Conservation (phyloP, 1,284 basidiomycete genomes). For the Chalciporus piperatoides region DNA sequence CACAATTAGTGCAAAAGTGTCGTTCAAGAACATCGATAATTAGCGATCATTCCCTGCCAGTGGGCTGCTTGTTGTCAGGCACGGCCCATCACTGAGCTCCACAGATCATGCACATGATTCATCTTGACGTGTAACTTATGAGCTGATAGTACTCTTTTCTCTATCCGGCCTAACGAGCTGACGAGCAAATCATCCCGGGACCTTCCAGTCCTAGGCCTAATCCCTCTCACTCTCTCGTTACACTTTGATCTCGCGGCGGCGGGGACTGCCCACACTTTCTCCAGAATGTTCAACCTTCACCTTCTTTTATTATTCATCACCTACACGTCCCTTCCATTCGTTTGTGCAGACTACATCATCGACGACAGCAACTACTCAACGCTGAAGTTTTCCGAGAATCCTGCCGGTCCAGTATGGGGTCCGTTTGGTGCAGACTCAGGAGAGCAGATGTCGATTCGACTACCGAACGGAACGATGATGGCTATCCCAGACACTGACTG, state of each 20-base stretch:
- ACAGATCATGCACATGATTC: too few relatives aligned
- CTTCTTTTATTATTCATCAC: background rate
- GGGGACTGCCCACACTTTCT: background rate
- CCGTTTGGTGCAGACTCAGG: constrained; percentile 25
- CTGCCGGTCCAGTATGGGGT: constrained; percentile 26
- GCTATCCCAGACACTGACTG: constrained; percentile 21
- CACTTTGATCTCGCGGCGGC: background rate
- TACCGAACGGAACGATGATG: constrained; percentile 27
- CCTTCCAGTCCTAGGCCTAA: background rate
- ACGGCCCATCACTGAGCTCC: too few relatives aligned
- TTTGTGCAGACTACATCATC: constrained; percentile 24
- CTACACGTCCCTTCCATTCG: constrained; percentile 1
- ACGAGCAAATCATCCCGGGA: background rate
- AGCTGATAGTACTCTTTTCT: background rate
- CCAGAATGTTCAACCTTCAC: constrained; percentile 8
- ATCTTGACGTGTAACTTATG: too few relatives aligned
- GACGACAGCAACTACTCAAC: constrained; percentile 24
- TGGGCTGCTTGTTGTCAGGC: too few relatives aligned
- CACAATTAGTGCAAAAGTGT: too few relatives aligned
- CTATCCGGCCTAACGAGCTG: background rate
- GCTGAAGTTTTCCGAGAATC: constrained; percentile 28
- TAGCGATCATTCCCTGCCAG: too few relatives aligned
- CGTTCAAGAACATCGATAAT: too few relatives aligned
- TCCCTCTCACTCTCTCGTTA: constrained; percentile 9
- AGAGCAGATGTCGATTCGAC: constrained; percentile 17